These are phyloP conservation scores for Phlyctochytrium arcticum DNA, from an alignment of 192 early-diverging fungal genomes.

Conservation along the genomic window DNA sequence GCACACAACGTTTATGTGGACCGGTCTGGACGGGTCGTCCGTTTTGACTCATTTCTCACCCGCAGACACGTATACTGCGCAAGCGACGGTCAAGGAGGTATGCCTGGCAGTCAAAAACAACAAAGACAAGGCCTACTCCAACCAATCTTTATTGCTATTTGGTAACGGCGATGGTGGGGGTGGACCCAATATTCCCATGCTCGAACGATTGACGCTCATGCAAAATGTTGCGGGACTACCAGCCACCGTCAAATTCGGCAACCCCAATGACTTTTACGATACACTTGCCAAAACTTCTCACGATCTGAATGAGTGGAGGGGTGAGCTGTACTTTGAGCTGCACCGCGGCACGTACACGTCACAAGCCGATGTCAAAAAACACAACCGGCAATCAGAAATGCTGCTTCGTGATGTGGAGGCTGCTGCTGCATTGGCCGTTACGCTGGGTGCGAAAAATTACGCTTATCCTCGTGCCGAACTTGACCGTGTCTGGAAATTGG, in stretches of 20 bases:
- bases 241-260: conserved; percentile 68
- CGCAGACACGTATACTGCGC: conserved; percentile 78
- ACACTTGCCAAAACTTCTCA: conserved; percentile 63
- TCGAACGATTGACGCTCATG: conserved; percentile 78
- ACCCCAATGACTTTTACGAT: conserved; percentile 83
- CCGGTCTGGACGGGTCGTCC: conserved; percentile 78
- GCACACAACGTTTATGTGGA: conserved; percentile 93
- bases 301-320: conserved; percentile 83
- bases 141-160: conserved; percentile 84
- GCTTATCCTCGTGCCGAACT: conserved; percentile 72
- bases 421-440: conserved; percentile 50
- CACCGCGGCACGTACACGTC: conserved; percentile 98
- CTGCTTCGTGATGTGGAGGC: conserved; percentile 84
- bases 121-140: conserved; percentile 80
- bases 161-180: conserved; percentile 98
- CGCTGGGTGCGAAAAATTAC: conserved; percentile 15
- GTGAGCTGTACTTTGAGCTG: conserved; percentile 96
- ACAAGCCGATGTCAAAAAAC: conserved; percentile 78
- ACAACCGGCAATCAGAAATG: conserved; percentile 81
- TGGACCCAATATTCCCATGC: conserved; percentile 76
- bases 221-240: conserved; percentile 71
- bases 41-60: conserved; percentile 90
- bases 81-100: conserved; percentile 54
- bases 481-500: conserved; percentile 81
- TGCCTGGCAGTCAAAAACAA: conserved; percentile 67